Base-by-base conservation (phyloP, 1,284 basidiomycete species). In the Phylloboletellus chloephorus region DNA sequence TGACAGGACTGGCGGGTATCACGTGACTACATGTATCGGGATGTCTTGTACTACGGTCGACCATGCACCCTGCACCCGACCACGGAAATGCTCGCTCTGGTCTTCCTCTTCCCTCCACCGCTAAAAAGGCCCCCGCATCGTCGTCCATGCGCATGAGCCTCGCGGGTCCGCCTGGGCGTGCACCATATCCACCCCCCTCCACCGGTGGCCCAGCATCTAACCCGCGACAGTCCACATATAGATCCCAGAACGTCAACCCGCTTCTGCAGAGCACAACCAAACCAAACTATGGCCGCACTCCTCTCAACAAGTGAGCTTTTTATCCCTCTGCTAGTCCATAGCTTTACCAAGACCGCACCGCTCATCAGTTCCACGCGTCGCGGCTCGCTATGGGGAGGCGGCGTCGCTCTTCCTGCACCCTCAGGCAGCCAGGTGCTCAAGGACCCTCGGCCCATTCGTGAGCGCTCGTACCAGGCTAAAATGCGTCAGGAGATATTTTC, bases 401-500 rank as follows among this genome's bases (percentile, higher is more conserved):
- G 67, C 39, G 57, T 63, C 19, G 51, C 69, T n/a, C 57, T 67
- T 19, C 61, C 69, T 17, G 67, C 71, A 8, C 69, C 73, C n/a
- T 65, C 71, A 7, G 60, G 69, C 7, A 72, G 68, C 42, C 73
- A 79, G 59, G 56, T 67, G 12, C 50, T 64, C 44, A 87, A 83
- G 51, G 90, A 94, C 53, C 66, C 74, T 19, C 76, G 90, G 3
- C 84, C 86, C 0, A 67, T 91, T 32, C 78, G 86, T 29, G 85
- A 90, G 46, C 67, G 73, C 38, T 61, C 72, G 11, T 90, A 80
- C 56, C 86, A 90, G 58, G 60, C 67, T 3, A 78, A 77, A 52
- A 86, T 88, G 74, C 75, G 81, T 15, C 76, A 81, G 46, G 86
- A 90, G 24, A 79, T 94, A 43, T 66, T 74, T 29, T 68, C 67